These are phyloP conservation scores for Gonapodya sp. DNA, from an alignment of 192 early-diverging fungal species.

Conservation along the genomic window DNA sequence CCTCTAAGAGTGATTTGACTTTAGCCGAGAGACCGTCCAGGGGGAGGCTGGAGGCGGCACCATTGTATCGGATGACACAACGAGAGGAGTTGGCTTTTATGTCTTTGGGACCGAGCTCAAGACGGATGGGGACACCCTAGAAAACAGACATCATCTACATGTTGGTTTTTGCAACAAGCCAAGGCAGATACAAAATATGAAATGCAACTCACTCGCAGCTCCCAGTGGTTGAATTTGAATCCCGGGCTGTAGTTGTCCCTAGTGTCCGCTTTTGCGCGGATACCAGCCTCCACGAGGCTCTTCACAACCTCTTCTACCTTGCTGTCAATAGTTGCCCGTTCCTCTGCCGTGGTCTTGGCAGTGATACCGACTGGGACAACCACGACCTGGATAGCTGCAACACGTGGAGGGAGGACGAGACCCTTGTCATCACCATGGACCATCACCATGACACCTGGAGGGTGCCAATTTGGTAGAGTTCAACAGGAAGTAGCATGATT, in stretches of 20 bases:
- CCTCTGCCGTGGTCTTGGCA: slow-evolving; percentile 71
- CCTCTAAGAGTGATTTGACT: slow-evolving; percentile 52
- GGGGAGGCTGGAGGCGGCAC: slow-evolving; percentile 47
- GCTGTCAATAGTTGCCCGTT: slow-evolving; percentile 51
- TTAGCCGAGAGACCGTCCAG: slow-evolving; percentile 46
- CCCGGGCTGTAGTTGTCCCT: slow-evolving; percentile 84
- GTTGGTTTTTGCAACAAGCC: slow-evolving; percentile 8
- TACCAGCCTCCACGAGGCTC: slow-evolving; percentile 57
- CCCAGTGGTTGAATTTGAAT: slow-evolving; percentile 99
- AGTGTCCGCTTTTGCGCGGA: slow-evolving; percentile 69
- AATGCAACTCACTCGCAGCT: slow-evolving; percentile 48
- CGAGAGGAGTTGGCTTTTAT: slow-evolving; percentile 67
- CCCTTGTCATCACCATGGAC: slow-evolving; percentile 98
- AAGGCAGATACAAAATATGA: slow-evolving; percentile 11
- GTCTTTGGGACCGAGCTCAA: slow-evolving; percentile 97
- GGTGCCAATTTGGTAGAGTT: neutral
- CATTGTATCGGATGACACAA: slow-evolving; percentile 75
- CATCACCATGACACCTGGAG: slow-evolving; percentile 80
- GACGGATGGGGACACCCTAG: slow-evolving; percentile 88
- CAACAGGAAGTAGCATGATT: too few relatives aligned
- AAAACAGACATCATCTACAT: neutral
- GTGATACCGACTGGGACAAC: slow-evolving; percentile 91
- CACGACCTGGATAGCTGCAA: slow-evolving; percentile 79
- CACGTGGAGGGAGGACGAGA: slow-evolving; percentile 89
- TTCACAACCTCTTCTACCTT: slow-evolving; percentile 60